These are phyloP conservation scores for Coriaria nepalensis DNA, from an alignment of 306 rosid genomes.

Conservation along the genomic window DNA sequence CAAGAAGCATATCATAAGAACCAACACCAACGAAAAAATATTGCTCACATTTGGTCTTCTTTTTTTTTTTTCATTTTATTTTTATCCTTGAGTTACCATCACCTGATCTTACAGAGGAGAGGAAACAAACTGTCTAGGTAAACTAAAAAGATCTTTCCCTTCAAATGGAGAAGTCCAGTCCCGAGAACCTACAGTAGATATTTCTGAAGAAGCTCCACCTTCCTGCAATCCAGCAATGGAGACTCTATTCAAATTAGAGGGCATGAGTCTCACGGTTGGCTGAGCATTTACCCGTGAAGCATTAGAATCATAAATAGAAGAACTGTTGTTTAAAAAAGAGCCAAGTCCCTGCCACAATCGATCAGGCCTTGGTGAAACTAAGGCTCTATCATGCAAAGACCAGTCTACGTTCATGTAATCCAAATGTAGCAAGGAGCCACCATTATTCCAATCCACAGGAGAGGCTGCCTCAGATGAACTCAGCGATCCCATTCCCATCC, in stretches of 20 bases:
- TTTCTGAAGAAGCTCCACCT: slow-evolving; percentile 47
- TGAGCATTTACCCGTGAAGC: slow-evolving; percentile 43
- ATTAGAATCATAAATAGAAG: slow-evolving; percentile 43
- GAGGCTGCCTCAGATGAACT: slow-evolving; percentile 68
- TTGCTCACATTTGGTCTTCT: slow-evolving; percentile 18
- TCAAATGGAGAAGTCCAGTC: slow-evolving; percentile 95
- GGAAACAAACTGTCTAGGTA: slow-evolving; percentile 94
- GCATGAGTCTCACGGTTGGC: slow-evolving; percentile 34
- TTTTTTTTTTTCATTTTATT: slow-evolving; percentile 13
- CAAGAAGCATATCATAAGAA: slow-evolving; percentile 39
- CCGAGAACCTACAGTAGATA: slow-evolving; percentile 45
- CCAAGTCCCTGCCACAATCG: slow-evolving; percentile 58
- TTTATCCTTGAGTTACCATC: slow-evolving; percentile 37
- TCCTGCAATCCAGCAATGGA: slow-evolving; percentile 55
- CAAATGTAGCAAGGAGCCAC: slow-evolving; percentile 44
- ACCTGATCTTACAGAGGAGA: slow-evolving; percentile 62
- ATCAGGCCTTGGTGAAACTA: slow-evolving; percentile 44
- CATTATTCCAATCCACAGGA: slow-evolving; percentile 82
- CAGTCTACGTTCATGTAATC: slow-evolving; percentile 83
- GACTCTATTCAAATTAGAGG: slow-evolving; percentile 46
- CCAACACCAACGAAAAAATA: slow-evolving; percentile 42
- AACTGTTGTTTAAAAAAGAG: slow-evolving; percentile 38
- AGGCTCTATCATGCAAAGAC: slow-evolving; percentile 55
- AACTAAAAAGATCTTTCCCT: slow-evolving; percentile 91
- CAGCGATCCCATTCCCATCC: slow-evolving; percentile 57